phyloP scores from a whole-genome alignment of 768 basidiomycete genomes.

The Trametes maxima region DNA sequence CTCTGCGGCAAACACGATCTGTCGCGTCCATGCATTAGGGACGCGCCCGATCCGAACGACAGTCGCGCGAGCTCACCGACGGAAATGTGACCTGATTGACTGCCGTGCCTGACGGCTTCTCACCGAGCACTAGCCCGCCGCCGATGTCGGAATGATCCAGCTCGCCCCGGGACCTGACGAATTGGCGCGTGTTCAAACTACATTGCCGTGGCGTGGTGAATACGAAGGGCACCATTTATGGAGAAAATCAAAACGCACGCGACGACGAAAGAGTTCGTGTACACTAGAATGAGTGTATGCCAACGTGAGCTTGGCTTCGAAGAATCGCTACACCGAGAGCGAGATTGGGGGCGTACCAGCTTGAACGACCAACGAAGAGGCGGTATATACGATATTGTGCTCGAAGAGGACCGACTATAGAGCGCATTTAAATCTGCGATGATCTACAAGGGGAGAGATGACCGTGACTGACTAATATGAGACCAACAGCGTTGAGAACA shows the following conservation, averaged over 20 bases:
- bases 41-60: no score
- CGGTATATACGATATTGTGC: constrained; percentile 1
- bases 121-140: constrained; percentile 1
- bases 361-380: constrained; percentile 1
- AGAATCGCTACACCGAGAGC: no score
- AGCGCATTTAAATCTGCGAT: neutral
- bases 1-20: no score
- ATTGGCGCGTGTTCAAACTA: neutral
- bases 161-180: neutral
- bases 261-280: constrained; percentile 1
- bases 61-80: no score
- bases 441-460: neutral
- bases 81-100: no score
- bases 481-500: neutral
- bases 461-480: neutral
- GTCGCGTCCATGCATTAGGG: no score
- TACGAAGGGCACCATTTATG: neutral
- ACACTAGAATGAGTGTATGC: neutral
- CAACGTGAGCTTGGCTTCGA: no score
- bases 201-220: neutral
- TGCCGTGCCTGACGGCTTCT: neutral
- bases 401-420: neutral
- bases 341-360: neutral
- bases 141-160: neutral
- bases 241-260: neutral